Evolutionary conservation across 2,329 filamentous ascomycete species (phyloP), one percentile per base, ranked within the genome.

Genomic region (Eutypella sp.): DNA sequence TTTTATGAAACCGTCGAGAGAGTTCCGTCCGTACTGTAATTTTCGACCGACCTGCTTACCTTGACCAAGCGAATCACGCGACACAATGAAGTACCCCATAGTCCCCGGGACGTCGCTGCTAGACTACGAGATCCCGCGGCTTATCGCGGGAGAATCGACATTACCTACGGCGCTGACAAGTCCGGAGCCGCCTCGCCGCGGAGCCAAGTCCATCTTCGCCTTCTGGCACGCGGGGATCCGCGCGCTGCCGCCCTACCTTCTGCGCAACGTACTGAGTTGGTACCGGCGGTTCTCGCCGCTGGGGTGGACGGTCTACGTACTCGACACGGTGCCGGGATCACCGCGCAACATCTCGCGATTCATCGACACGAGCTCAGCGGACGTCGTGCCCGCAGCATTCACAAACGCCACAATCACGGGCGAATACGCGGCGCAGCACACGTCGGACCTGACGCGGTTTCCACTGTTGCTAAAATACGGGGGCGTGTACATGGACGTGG

Each of bases 401-500:
- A 38, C 56, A 6, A 60, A 75, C 10, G 66, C 67, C 8, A 68
- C 63, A 2, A 63, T 79, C 6, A 62, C 62, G 2, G 75, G 76
- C 5, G 57, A 59, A 7, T 75, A 75, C 52, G 67, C 67, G 0
- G 58, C 62, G 2, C 75, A 78, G 51, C 75, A 79, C 49, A 73
- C 68, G 0, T 76, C 74, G 1, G 76, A 80, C 45, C 68, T 80
- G 2, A 71, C 79, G 1, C 69, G 76, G 0, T 78, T 66, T 50
- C 76, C 76, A 1, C 59, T 79, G 6, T 57, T 79, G 13, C 61
- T 77, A 11, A 68, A 60, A 40, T 76, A 78, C 44, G 75, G 76
- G 27, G 76, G 76, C 10, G 66, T 78, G 0, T 79, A 78, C 48
- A 68, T 73, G 1, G 76, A 79, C 47, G 74, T 75, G 2, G 75